phyloP scores from a whole-genome alignment of 257 asterid species.

The Gardenia jasminoides region DNA sequence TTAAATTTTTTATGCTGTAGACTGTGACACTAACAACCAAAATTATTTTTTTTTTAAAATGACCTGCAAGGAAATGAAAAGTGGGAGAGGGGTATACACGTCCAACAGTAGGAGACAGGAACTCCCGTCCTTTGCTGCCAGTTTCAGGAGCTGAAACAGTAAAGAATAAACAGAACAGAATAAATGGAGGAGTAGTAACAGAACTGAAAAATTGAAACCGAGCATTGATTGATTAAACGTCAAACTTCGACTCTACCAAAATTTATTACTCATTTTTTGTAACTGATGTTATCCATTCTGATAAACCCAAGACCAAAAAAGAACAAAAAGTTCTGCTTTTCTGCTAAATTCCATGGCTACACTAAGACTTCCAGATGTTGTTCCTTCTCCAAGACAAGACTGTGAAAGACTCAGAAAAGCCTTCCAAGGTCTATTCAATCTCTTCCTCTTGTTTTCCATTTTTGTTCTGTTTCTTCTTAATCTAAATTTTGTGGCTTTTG shows the following conservation, averaged over 20 bases:
- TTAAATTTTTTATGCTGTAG: too few relatives aligned
- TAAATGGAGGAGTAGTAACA: too few relatives aligned
- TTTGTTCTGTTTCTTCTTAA: background rate
- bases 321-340: background rate
- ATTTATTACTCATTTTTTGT: background rate
- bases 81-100: background rate
- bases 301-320: background rate
- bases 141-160: background rate
- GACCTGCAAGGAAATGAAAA: background rate
- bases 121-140: background rate
- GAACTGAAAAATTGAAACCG: constrained; percentile 11
- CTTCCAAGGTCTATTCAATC: constrained; percentile 43
- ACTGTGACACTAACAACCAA: background rate
- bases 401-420: constrained; percentile 52
- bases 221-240: background rate
- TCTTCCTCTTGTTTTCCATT: background rate
- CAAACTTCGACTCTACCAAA: background rate
- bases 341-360: constrained; percentile 46
- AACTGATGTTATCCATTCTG: background rate
- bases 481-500: background rate
- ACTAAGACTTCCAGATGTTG: constrained; percentile 42
- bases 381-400: constrained; percentile 69
- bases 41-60: background rate
- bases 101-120: background rate
- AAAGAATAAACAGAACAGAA: background rate